Conservation (phyloP, 345 rosid genomes). For the Lepidium aucheri region DNA sequence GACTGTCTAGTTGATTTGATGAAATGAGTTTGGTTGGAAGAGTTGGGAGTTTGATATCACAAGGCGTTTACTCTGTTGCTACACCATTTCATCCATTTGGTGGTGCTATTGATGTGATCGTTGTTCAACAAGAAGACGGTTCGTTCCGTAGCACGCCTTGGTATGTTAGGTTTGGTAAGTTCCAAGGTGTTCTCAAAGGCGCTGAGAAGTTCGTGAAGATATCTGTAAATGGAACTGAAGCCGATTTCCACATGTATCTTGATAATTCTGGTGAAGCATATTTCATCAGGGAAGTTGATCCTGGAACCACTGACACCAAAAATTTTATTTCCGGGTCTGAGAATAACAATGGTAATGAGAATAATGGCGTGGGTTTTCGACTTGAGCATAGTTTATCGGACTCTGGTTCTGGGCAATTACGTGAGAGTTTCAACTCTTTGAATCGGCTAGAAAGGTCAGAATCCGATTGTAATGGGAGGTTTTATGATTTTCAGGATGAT, state of each 20-base stretch:
- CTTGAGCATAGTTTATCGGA: constrained; percentile 72
- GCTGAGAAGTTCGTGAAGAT: constrained; percentile 72
- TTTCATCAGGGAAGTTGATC: constrained; percentile 65
- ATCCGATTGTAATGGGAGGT: constrained; percentile 56
- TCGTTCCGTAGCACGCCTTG: constrained; percentile 80
- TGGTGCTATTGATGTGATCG: constrained; percentile 92
- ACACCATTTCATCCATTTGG: constrained; percentile 97
- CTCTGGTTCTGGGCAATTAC: constrained; percentile 35
- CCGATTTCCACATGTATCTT: constrained; percentile 78
- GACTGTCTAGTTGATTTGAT: background rate
- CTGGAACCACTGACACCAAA: constrained; percentile 23
- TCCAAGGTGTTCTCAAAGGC: constrained; percentile 91
- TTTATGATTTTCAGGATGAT: constrained; percentile 69
- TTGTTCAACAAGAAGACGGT: constrained; percentile 82
- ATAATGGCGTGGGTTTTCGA: constrained; percentile 16
- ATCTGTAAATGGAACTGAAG: constrained; percentile 71
- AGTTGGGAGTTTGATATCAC: constrained; percentile 79
- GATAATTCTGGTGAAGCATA: constrained; percentile 94
- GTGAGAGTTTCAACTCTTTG: constrained; percentile 37
- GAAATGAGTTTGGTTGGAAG: constrained; percentile 85
- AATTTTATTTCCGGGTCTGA: constrained; percentile 14
- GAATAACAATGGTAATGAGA: constrained; percentile 18
- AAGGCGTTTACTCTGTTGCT: constrained; percentile 84
- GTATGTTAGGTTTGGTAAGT: constrained; percentile 91
- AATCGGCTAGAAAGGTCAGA: constrained; percentile 54